Evolutionary conservation across 129 eudicot species (phyloP).

Genomic region (Sambucus nigra): DNA sequence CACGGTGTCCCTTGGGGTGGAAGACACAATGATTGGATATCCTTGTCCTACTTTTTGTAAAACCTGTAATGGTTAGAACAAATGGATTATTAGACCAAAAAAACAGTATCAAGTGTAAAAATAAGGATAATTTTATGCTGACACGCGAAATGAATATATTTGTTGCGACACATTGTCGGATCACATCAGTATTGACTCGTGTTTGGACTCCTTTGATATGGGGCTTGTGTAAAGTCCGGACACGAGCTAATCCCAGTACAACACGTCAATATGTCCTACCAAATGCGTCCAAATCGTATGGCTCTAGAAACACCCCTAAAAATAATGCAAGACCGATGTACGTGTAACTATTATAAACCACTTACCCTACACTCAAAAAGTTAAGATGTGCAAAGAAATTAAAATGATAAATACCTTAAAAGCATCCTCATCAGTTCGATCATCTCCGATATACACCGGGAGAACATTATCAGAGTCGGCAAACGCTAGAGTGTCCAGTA

Average conservation of each 20-base stretch:
- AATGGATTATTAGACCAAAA: background rate
- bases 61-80: conserved; percentile 25
- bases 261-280: background rate
- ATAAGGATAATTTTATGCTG: no score
- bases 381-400: no score
- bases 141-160: no score
- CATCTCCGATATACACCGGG: conserved; percentile 74
- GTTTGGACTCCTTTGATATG: no score
- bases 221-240: background rate
- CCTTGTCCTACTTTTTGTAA: conserved; percentile 42
- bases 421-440: conserved; percentile 81
- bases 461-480: conserved; percentile 26
- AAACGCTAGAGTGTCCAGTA: conserved; percentile 54
- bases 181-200: no score
- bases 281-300: background rate
- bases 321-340: background rate
- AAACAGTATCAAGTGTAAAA: no score
- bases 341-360: background rate
- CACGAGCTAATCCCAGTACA: background rate
- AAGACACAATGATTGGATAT: conserved; percentile 47
- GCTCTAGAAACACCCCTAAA: background rate
- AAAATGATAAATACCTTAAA: conserved; percentile 40
- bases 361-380: background rate
- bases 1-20: conserved; percentile 45
- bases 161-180: no score